phyloP scores from a whole-genome alignment of 306 rosid species.

The Cicer pinnatifidum region DNA sequence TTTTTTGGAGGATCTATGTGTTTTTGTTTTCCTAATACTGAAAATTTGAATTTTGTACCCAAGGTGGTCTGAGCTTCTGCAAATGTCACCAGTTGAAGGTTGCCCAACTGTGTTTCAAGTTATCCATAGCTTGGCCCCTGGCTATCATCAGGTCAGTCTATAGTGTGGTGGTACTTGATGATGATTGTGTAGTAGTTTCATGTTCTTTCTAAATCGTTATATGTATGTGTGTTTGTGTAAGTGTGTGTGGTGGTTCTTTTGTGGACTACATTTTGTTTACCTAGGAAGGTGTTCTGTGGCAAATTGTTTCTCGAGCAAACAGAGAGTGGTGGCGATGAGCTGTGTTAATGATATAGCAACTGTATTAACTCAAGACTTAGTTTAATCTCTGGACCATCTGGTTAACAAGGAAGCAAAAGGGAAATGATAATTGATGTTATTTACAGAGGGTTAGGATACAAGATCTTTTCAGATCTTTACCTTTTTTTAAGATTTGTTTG shows the following conservation, averaged over 20 bases:
- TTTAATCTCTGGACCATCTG: conserved; percentile 12
- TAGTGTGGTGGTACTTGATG: conserved; percentile 36
- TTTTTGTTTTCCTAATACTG: background rate
- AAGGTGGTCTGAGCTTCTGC: conserved; percentile 96
- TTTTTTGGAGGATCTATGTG: conserved; percentile 19
- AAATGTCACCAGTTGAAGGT: conserved; percentile 91
- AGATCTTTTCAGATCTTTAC: conserved; percentile 1
- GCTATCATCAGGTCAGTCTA: conserved; percentile 83
- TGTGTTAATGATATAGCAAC: conserved; percentile 2
- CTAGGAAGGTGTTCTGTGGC: conserved; percentile 13
- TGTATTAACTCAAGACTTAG: conserved; percentile 10
- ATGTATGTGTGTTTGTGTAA: background rate
- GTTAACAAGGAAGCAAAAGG: background rate
- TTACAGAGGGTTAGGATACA: conserved; percentile 15
- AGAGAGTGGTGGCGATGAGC: background rate
- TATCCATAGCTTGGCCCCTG: conserved; percentile 79
- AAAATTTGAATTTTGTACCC: conserved; percentile 23
- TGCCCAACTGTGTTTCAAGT: conserved; percentile 94
- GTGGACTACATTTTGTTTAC: conserved; percentile 23
- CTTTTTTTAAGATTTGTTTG: conserved; percentile 14
- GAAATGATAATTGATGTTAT: conserved; percentile 25
- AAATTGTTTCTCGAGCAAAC: conserved; percentile 7
- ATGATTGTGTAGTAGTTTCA: conserved; percentile 8
- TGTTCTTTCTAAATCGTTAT: conserved; percentile 15
- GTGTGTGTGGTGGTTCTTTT: background rate